These are phyloP conservation scores for Lipomyces starkeyi DNA, from an alignment of 805 yeast genomes.

Conservation along the genomic window DNA sequence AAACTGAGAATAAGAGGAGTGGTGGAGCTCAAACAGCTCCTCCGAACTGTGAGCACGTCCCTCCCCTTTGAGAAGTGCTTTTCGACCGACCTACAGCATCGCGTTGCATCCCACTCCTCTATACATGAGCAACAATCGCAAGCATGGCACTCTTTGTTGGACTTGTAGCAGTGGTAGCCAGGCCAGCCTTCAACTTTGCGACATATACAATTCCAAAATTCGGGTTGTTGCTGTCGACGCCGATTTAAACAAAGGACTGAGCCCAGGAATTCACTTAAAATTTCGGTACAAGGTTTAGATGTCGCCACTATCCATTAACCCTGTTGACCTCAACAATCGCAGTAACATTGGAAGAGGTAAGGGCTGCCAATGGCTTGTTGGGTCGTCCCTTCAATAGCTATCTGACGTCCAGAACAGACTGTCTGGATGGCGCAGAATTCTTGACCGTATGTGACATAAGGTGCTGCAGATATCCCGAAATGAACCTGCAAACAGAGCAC, in stretches of 20 bases:
- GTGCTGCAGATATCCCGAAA: no score
- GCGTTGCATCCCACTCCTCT: no score
- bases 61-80: background rate
- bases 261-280: background rate
- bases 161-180: slow-evolving; percentile 1
- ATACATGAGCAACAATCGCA: background rate
- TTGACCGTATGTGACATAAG: no score
- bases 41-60: slow-evolving; percentile 1
- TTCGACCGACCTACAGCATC: background rate
- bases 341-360: background rate
- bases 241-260: slow-evolving; percentile 8
- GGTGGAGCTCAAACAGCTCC: slow-evolving; percentile 4
- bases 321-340: slow-evolving; percentile 1
- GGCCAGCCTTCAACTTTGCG: background rate
- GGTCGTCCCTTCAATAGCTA: slow-evolving; percentile 6
- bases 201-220: slow-evolving; percentile 8
- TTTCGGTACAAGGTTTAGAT: slow-evolving; percentile 4
- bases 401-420: background rate
- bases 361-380: slow-evolving; percentile 2
- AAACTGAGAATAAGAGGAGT: background rate
- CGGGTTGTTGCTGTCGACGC: slow-evolving; percentile 10
- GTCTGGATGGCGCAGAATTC: slow-evolving; percentile 1
- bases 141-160: slow-evolving; percentile 2
- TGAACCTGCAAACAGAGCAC: no score
- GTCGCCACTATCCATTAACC: slow-evolving; percentile 7